Evolutionary conservation across 2,329 filamentous ascomycete species (phyloP).

Genomic region (Aspergillus aculeatus): DNA sequence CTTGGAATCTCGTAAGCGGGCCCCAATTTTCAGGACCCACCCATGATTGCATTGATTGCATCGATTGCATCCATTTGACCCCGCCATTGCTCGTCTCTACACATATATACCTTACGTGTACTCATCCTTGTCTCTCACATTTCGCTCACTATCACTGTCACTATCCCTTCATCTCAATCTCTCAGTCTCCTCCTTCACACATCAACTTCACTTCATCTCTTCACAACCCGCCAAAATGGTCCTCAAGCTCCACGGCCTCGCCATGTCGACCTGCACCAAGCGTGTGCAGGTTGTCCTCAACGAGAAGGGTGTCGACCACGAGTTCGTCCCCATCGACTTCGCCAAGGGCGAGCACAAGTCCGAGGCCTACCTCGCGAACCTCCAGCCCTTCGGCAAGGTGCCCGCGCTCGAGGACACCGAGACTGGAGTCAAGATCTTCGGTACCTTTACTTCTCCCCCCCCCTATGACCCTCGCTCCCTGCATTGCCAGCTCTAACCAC

Average conservation of each 20-base stretch:
- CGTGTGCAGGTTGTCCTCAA: constrained; percentile 28
- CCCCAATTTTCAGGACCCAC: no score
- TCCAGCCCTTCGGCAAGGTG: constrained; percentile 38
- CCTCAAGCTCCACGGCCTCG: constrained; percentile 32
- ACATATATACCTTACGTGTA: neutral
- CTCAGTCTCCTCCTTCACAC: neutral
- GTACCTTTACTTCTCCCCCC: neutral
- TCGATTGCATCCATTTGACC: no score
- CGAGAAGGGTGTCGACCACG: constrained; percentile 31
- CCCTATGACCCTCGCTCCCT: no score
- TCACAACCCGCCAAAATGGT: constrained; percentile 20
- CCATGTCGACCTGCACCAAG: constrained; percentile 22
- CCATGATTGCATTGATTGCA: no score
- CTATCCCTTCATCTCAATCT: neutral
- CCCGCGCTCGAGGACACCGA: constrained; percentile 37
- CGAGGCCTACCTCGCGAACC: constrained; percentile 19
- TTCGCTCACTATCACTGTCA: neutral
- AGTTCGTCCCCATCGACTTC: constrained; percentile 28
- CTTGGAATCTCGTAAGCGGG: no score
- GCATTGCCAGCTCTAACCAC: neutral
- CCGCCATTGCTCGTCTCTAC: neutral
- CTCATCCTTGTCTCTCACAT: neutral
- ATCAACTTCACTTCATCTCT: neutral
- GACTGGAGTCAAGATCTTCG: constrained; percentile 24
- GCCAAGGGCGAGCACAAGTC: constrained; percentile 28